Base-by-base conservation (phyloP, 108 stramenopile species). In the Thalassiosira profunda region DNA sequence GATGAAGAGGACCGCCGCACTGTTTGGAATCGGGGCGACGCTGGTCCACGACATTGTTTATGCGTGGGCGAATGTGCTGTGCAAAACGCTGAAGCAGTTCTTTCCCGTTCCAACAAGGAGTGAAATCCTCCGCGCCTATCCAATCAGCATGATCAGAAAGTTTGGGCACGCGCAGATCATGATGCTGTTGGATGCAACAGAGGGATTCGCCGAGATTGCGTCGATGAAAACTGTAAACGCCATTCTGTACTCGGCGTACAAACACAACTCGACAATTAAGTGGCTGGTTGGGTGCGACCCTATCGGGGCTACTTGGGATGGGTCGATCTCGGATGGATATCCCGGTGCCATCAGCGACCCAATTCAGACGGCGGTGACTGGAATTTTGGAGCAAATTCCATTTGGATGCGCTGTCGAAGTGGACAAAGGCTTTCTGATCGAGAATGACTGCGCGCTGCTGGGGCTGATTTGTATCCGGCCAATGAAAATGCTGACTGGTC, bases 111-210 rank as follows among this genome's bases (percentile, higher is more conserved):
- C 57, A 15, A 58, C 57, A 14, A 12, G 57, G 9, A 58, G 57
- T 8, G 37, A 58, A 38, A 58, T 58, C 18, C 21, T 58, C 4
- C 10, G 34, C 20, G 57, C 57, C n/a, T 58, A 58, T 21, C 57
- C 57, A 5, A 58, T 20, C 5, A 58, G 57, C 34, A 11, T 33
- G 5, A 58, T 58, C 18, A 34, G 21, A 15, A 58, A 58, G 57
- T 37, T 58, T 58, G 57, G 57, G 17, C 57, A 58, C 15, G 57
- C 35, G 26, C 11, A 58, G 5, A 58, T 37, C 5, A 40, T 58
- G 17, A 58, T 58, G 57, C 31, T 58, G 18, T 21, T 58, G 5
- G 57, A 58, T 37, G 57, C 57, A n/a, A 58, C 57, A 6, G 57
- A 58, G 34, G 14, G 26, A 14, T 58, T 58, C 40, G 57, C 57